Evolutionary conservation across 2,329 filamentous ascomycete genomes (phyloP), one percentile per base, ranked within the genome.

Genomic region (Ophiostoma himal-ulmi): DNA sequence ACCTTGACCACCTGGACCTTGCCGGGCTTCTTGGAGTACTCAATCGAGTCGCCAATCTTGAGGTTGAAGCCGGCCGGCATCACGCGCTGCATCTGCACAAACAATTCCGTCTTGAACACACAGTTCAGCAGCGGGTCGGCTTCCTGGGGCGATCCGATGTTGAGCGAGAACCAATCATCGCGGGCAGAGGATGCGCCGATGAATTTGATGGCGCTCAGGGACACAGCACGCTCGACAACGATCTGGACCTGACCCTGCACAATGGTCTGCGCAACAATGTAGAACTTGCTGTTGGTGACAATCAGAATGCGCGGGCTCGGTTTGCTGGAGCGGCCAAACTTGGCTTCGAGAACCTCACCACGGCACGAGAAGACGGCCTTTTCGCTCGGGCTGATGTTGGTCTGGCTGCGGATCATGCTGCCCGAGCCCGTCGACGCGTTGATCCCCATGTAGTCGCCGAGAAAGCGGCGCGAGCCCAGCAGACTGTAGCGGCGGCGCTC

Each of bases 11-110:
- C 81, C 69, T 94, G 91, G 79, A 92, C 86, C 82, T 99, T 99
- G 70, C 92, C 92, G 0, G 95, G 95, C 81, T 99, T 99, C 85
- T 98, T 99, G 77, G 94, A 94, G 80, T 97, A 99, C 78, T 97
- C 92, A 75, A 99, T 94, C 71, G 85, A 85, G 37, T 95, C 90
- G n/a, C 83, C 88, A 73, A 98, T 90, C 80, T 91, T 93, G 67
- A 99, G 81, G 77, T 89, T 93, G 77, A 96, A 86, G 11, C 91
- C 89, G 10, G 91, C 92, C 3, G 91, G 89, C 80, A 96, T 91
- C 69, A 89, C 88, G 68, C 88, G 89, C 77, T 90, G 88, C 82
- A 99, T 89, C 73, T 97, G 94, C 0, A 94, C 96, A 77, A 98
- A 96, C 80, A 99, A 89, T 77, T 99, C 95, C 0, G 95, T 99